phyloP scores from a whole-genome alignment of 2,329 filamentous ascomycete genomes.

The Phyllosticta citrichinensis region DNA sequence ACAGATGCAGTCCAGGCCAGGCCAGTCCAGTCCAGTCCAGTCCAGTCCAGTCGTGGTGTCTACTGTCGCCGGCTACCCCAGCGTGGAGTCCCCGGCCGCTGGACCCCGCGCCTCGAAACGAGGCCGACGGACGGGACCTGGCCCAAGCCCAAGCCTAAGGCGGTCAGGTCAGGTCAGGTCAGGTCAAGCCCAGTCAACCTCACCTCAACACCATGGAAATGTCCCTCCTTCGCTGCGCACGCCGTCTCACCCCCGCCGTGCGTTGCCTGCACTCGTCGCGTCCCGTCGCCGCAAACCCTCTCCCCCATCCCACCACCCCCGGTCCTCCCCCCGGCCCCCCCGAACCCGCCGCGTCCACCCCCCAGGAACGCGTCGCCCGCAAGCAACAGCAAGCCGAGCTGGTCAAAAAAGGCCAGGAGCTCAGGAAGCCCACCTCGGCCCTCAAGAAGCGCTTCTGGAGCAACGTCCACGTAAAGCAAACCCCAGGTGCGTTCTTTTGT shows the following conservation, averaged over 20 bases:
- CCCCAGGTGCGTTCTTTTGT: slow-evolving; percentile 41
- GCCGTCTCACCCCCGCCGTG: slow-evolving; percentile 6
- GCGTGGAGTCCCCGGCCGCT: too few species aligned
- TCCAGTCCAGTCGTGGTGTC: too few species aligned
- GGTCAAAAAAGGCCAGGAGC: slow-evolving; percentile 36
- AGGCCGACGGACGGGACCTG: too few species aligned
- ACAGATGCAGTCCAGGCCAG: too few species aligned
- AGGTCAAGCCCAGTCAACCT: too few species aligned
- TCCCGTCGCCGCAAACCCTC: slow-evolving; percentile 41
- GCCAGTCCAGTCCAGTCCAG: too few species aligned
- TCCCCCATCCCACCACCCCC: slow-evolving; percentile 47
- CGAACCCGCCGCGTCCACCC: slow-evolving; percentile 36
- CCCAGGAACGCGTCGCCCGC: slow-evolving; percentile 37
- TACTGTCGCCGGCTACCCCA: too few species aligned
- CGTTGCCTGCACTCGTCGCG: slow-evolving; percentile 34
- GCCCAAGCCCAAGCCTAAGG: too few species aligned
- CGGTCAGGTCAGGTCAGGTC: too few species aligned
- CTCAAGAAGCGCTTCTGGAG: slow-evolving; percentile 80
- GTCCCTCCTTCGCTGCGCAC: neutral
- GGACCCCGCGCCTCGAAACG: neutral
- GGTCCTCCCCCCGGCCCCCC: slow-evolving; percentile 52
- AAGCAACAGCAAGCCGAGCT: slow-evolving; percentile 42
- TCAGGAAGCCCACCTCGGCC: slow-evolving; percentile 37
- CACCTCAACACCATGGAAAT: neutral
- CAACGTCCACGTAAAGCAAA: slow-evolving; percentile 57